Evolutionary conservation across 495 filamentous ascomycete genomes (phyloP).

Genomic region (Penicillium psychrofluorescens): DNA sequence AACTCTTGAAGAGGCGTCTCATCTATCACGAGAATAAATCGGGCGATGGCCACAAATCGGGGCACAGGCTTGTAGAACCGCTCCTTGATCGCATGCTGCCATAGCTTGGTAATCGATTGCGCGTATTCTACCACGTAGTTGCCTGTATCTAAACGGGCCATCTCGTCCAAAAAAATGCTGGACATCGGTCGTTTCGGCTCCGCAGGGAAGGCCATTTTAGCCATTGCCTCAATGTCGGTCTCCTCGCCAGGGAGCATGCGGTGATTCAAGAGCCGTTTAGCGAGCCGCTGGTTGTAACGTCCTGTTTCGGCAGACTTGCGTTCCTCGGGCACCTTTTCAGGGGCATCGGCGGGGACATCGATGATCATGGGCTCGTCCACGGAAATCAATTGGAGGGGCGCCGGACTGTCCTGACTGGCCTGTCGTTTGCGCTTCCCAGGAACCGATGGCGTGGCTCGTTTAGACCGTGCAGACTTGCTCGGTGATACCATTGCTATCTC

Average conservation of each 20-base stretch:
- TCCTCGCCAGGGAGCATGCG: slow-evolving; percentile 36
- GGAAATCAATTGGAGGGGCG: slow-evolving; percentile 42
- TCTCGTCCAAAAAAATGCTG: slow-evolving; percentile 48
- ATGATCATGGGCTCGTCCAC: slow-evolving; percentile 23
- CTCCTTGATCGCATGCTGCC: slow-evolving; percentile 55
- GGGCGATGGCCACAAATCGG: slow-evolving; percentile 49
- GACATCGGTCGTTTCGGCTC: slow-evolving; percentile 44
- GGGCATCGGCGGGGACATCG: slow-evolving; percentile 14
- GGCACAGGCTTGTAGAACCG: slow-evolving; percentile 51
- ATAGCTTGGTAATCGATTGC: slow-evolving; percentile 47
- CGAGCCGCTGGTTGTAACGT: slow-evolving; percentile 26
- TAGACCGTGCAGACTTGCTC: slow-evolving; percentile 45
- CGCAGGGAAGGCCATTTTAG: slow-evolving; percentile 47
- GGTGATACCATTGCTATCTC: slow-evolving; percentile 56
- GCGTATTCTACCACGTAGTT: slow-evolving; percentile 48
- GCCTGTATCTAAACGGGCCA: slow-evolving; percentile 33
- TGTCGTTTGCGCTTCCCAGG: slow-evolving; percentile 58
- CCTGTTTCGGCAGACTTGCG: not conserved
- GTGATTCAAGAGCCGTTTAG: slow-evolving; percentile 55
- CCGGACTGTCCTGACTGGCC: slow-evolving; percentile 46
- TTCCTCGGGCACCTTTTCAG: slow-evolving; percentile 13
- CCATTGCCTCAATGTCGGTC: slow-evolving; percentile 48
- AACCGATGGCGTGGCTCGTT: slow-evolving; percentile 50
- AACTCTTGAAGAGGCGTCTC: slow-evolving; percentile 37
- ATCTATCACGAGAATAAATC: slow-evolving; percentile 46